Conservation (phyloP, 176 grass and related monocot species). For the Triticum timopheevii region DNA sequence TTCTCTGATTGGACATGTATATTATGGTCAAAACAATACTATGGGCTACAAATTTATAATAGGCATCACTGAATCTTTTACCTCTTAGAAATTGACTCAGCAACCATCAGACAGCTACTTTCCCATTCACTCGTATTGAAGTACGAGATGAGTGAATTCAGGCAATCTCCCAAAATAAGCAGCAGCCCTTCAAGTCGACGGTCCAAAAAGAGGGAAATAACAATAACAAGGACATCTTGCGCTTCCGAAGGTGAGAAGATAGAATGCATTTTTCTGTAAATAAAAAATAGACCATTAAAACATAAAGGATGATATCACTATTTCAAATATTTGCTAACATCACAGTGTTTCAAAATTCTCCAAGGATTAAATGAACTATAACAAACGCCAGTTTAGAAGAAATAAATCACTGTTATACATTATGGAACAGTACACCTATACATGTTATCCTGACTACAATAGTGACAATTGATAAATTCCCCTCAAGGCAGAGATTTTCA, state of each 20-base stretch:
- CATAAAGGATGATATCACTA: neutral
- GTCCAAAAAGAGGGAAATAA: conserved; percentile 72
- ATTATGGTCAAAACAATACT: neutral
- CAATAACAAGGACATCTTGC: conserved; percentile 67
- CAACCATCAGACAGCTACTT: conserved; percentile 54
- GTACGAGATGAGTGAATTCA: conserved; percentile 66
- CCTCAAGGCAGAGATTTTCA: neutral
- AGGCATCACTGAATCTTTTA: conserved; percentile 14
- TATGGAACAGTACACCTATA: conserved; percentile 9
- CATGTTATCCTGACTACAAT: neutral
- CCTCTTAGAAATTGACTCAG: conserved; percentile 60
- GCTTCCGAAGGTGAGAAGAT: conserved; percentile 72
- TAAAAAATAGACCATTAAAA: conserved; percentile 23
- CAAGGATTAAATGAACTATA: conserved; percentile 8
- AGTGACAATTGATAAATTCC: neutral
- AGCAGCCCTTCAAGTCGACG: conserved; percentile 61
- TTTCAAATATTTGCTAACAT: conserved; percentile 7
- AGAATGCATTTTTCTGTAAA: conserved; percentile 54
- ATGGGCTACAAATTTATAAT: neutral
- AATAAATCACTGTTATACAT: neutral
- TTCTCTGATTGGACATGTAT: neutral
- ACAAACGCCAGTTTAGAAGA: neutral
- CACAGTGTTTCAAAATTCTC: neutral
- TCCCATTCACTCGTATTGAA: conserved; percentile 73
- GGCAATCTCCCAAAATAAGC: conserved; percentile 57